Evolutionary conservation across 2,329 filamentous ascomycete genomes (phyloP).

Genomic region (Fusarium sp.): DNA sequence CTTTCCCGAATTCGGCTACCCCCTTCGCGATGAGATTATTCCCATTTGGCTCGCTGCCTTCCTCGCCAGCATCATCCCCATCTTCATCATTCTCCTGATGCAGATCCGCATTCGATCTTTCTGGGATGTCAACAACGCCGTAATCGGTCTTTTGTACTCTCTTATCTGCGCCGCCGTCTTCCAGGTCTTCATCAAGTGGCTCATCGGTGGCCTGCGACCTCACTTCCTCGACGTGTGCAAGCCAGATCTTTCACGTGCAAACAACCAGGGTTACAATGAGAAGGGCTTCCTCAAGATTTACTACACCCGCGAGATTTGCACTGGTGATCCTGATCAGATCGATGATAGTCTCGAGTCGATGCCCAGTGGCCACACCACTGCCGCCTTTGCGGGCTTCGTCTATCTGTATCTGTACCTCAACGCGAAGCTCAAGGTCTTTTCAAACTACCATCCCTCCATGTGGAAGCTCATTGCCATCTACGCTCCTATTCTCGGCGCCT

Average conservation of each 20-base stretch:
- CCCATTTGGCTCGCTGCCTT: slow-evolving; percentile 78
- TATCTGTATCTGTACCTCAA: slow-evolving; percentile 77
- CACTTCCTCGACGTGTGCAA: slow-evolving; percentile 73
- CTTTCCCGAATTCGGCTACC: slow-evolving; percentile 77
- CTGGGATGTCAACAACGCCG: slow-evolving; percentile 77
- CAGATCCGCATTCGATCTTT: slow-evolving; percentile 76
- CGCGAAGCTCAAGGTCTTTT: slow-evolving; percentile 77
- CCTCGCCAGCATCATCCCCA: slow-evolving; percentile 72
- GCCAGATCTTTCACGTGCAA: slow-evolving; percentile 61
- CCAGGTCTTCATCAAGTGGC: slow-evolving; percentile 73
- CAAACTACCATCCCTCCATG: slow-evolving; percentile 72
- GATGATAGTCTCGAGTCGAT: slow-evolving; percentile 73
- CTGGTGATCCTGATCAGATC: slow-evolving; percentile 62
- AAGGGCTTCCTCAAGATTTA: slow-evolving; percentile 69
- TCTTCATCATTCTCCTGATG: slow-evolving; percentile 71
- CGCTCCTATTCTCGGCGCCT: slow-evolving; percentile 68
- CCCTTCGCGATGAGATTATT: slow-evolving; percentile 75
- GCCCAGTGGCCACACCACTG: slow-evolving; percentile 74
- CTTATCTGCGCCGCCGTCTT: slow-evolving; percentile 78
- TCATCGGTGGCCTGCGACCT: slow-evolving; percentile 72
- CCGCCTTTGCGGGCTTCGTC: slow-evolving; percentile 71
- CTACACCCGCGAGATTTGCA: slow-evolving; percentile 73
- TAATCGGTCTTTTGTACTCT: slow-evolving; percentile 75
- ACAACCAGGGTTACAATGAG: slow-evolving; percentile 52
- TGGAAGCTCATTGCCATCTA: slow-evolving; percentile 73